Evolutionary conservation across 129 eudicot genomes (phyloP), one percentile per base, ranked within the genome.

Genomic region (Ambrosia trifida): DNA sequence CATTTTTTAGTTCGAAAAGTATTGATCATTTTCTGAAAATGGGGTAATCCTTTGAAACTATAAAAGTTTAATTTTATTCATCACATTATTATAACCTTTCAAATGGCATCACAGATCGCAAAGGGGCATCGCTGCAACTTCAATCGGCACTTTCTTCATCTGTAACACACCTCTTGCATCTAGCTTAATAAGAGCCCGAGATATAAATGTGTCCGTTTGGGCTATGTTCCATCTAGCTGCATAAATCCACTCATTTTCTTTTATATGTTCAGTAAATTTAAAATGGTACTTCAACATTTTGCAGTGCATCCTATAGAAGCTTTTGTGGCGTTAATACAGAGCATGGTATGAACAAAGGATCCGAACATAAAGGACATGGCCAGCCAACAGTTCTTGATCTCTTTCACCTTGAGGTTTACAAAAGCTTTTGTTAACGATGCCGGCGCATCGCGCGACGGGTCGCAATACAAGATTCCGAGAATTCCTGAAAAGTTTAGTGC

Each of bases 71-170:
- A 54, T 7, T 4, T 7, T 41, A n/a, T 31, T 54, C 16, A 13
- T 56, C 47, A 20, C 56, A 32, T 80, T 24, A 24, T 24, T 24
- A 24, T 24, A 24, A 24, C 28, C 28, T 49, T 66, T 47, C 2
- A 9, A 70, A 31, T 70, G 66, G 30, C 52, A 18, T 70, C 70
- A 41, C 83, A 95, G 99, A 82, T 78, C 85, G 60, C 99, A 95
- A 74, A 84, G 99, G 56, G 86, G 99, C 62, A 90, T 91, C 7
- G 69, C 83, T 11, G 97, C 99, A 51, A 75, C 79, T 77, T 95
- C 99, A 17, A 71, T 95, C 24, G 99, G 99, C 90, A 85, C 58
- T 51, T 43, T 53, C 40, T 45, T 52, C 66, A 35, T 72, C 77
- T 72, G 11, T 7, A 72, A 14, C 58, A 44, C 57, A 9, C 56